Percentiles rank a stretch among this genome's conserved stretches.
phyloP scores from a whole-genome alignment of 2,329 filamentous ascomycete species.

The Diaporthe vaccinii region DNA sequence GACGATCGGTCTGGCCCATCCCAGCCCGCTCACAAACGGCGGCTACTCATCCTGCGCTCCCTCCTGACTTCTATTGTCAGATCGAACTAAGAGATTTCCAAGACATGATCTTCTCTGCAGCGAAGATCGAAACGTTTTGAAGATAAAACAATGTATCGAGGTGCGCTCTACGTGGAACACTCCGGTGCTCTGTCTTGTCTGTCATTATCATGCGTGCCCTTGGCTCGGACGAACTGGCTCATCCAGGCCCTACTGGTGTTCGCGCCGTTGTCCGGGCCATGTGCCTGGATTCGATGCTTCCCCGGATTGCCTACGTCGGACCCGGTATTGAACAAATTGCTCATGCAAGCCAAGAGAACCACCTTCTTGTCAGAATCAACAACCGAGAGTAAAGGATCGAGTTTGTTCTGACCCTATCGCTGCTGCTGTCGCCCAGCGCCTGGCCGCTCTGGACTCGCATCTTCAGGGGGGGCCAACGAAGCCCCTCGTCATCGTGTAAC shows the following conservation, averaged over 20 bases:
- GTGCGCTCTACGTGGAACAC: background rate
- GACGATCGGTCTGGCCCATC: conserved; percentile 23
- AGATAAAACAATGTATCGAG: background rate
- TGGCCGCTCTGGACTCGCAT: background rate
- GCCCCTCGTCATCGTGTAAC: conserved; percentile 24
- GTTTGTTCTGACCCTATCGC: background rate
- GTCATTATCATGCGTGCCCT: background rate
- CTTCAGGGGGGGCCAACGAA: conserved; percentile 6
- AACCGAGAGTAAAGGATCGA: conserved; percentile 25
- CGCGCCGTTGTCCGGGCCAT: background rate
- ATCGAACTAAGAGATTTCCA: background rate
- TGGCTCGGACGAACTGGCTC: background rate
- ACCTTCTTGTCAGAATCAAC: background rate
- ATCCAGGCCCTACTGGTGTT: background rate
- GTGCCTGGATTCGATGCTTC: background rate
- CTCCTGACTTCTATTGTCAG: background rate
- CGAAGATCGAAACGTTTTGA: conserved; percentile 10
- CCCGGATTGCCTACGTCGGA: background rate
- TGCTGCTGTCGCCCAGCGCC: background rate
- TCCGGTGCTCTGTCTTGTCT: no score
- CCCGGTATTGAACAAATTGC: background rate
- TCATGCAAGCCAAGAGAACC: background rate
- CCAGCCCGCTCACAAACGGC: background rate
- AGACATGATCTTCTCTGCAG: conserved; percentile 14
- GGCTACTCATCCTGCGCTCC: background rate